phyloP scores from a whole-genome alignment of 2,329 filamentous ascomycete genomes.

The Aspergillus uvarum region DNA sequence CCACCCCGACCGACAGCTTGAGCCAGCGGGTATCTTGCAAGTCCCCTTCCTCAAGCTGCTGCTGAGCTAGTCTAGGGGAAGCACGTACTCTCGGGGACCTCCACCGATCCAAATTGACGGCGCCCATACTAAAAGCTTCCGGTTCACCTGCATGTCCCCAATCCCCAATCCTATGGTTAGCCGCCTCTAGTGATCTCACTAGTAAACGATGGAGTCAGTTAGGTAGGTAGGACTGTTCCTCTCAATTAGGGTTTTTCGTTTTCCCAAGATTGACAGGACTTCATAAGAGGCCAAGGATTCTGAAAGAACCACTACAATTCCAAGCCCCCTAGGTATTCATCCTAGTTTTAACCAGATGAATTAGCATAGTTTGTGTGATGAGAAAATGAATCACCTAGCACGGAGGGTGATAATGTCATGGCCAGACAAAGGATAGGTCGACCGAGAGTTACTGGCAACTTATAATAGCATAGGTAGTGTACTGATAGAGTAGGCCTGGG shows the following conservation, averaged over 20 bases:
- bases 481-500: too few species aligned
- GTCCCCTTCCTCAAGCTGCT: not conserved
- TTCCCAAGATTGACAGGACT: not conserved
- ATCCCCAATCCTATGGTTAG: slow-evolving; percentile 19
- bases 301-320: not conserved
- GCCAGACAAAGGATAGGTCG: too few species aligned
- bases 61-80: not conserved
- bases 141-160: slow-evolving; percentile 18
- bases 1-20: not conserved
- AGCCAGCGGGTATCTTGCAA: not conserved
- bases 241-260: not conserved
- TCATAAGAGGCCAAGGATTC: not conserved
- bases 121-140: slow-evolving; percentile 14
- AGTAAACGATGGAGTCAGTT: slow-evolving; percentile 3
- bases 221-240: slow-evolving; percentile 1
- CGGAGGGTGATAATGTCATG: too few species aligned
- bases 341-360: not conserved
- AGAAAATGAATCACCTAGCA: too few species aligned
- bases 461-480: too few species aligned
- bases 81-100: slow-evolving; percentile 6
- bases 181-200: slow-evolving; percentile 17
- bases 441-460: too few species aligned
- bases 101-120: slow-evolving; percentile 25
- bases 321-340: not conserved
- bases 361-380: too few species aligned